phyloP scores from a whole-genome alignment of 352 stramenopile species.

The Pythium chondricola region DNA sequence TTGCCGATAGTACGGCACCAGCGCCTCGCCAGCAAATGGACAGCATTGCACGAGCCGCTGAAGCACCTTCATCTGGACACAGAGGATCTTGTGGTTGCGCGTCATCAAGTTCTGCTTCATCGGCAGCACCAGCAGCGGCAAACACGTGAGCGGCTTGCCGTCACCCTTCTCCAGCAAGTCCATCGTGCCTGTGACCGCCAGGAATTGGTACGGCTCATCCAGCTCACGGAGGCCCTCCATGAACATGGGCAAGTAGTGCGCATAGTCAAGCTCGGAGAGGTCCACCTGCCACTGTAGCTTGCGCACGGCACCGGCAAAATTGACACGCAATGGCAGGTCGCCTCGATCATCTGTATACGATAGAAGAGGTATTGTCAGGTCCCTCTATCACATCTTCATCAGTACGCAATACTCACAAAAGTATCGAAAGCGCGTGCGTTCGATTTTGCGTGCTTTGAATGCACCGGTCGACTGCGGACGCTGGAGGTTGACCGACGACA shows the following conservation, averaged over 20 bases:
- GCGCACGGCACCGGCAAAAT: constrained; percentile 65
- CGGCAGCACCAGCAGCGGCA: constrained; percentile 46
- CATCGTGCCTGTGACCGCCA: constrained; percentile 68
- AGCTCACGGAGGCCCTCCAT: constrained; percentile 89
- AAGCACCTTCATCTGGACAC: constrained; percentile 70
- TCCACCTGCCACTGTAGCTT: constrained; percentile 72
- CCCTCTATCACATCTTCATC: no score
- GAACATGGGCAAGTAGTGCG: constrained; percentile 89
- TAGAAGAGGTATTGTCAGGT: background rate
- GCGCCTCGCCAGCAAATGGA: constrained; percentile 76
- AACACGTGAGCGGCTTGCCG: constrained; percentile 50
- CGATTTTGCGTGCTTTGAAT: constrained; percentile 61
- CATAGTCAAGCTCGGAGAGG: constrained; percentile 70
- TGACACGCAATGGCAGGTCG: constrained; percentile 64
- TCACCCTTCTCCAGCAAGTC: constrained; percentile 80
- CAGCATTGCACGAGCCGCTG: constrained; percentile 64
- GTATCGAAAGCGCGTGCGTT: constrained; percentile 74
- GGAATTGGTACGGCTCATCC: constrained; percentile 80
- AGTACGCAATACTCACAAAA: constrained; percentile 54
- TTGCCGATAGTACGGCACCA: constrained; percentile 91
- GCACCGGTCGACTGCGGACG: constrained; percentile 45
- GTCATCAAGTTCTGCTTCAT: constrained; percentile 88
- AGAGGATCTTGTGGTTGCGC: constrained; percentile 62
- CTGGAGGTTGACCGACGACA: constrained; percentile 2
- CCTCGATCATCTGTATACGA: constrained; percentile 48